phyloP scores from a whole-genome alignment of 306 rosid genomes.

The Castanea sativa region DNA sequence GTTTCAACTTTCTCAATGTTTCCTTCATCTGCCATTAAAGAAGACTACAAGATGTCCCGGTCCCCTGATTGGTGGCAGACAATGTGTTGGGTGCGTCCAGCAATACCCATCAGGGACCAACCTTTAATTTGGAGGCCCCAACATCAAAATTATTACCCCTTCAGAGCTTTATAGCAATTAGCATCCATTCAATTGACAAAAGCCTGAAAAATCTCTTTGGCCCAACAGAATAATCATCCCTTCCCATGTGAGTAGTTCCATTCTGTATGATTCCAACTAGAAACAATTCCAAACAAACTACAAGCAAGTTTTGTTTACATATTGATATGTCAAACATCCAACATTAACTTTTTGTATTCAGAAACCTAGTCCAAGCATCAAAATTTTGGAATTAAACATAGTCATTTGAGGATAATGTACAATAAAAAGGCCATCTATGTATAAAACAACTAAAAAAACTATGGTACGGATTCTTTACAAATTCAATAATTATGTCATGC shows the following conservation, averaged over 20 bases:
- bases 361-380: not conserved
- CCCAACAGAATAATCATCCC: not conserved
- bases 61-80: constrained; percentile 5
- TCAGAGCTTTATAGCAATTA: not conserved
- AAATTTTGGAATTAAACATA: not conserved
- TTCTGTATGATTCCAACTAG: not conserved
- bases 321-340: not conserved
- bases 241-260: not conserved
- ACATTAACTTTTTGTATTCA: not conserved
- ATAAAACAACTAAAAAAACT: no score
- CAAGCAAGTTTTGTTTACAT: no score
- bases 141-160: no score
- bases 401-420: not conserved
- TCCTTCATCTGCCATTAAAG: not conserved
- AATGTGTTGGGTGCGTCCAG: not conserved
- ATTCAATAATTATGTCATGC: no score
- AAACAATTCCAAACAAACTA: not conserved
- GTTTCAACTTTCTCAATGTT: not conserved
- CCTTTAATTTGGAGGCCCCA: not conserved
- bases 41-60: not conserved
- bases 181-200: not conserved
- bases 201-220: not conserved
- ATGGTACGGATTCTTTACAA: no score
- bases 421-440: not conserved
- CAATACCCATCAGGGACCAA: not conserved